Evolutionary conservation across 768 basidiomycete species (phyloP), one percentile per base, ranked within the genome.

Genomic region (Gelatoporia subvermispora): DNA sequence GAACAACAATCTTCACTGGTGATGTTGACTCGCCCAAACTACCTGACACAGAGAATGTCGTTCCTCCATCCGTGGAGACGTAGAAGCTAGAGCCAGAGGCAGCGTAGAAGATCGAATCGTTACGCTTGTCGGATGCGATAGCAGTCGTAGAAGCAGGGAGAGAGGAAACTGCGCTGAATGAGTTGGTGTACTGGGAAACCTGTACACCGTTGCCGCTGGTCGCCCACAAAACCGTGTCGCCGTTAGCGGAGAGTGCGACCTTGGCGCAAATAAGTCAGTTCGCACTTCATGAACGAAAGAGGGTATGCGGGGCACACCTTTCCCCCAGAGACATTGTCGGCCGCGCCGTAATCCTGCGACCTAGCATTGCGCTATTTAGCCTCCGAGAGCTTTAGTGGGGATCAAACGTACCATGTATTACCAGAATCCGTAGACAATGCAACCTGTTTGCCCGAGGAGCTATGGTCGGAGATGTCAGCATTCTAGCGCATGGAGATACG

Each of bases 71-170:
- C 4, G 67, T 73, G 17, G 82, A 83, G n/a, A 81, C 51, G 56
- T 82, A 85, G 70, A 84, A 82, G 21, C 64, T 68, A 16, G 72
- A 70, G 0, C 72, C 72, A 18, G 75, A 71, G 16, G 80, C 82
- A 17, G 72, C 82, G 56, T 84, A 84, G 68, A 84, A 83, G 41
- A 79, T 58, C 0, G 71, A 61, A 59, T 77, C 73, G 61, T 74
- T 73, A 53, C 68, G 68, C 64, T 83, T 84, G 65, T 85, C 83
- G 2, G 82, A 77, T 8, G 81, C 81, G 52, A 85, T 83, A 11
- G 67, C 71, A 1, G 81, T 74, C 35, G 59, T 63, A 2, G 75
- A 68, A 31, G 28, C 5, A 0, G 83, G 82, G 3, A 85, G 71
- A 13, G 73, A 65, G 0, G 75, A 56, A 23, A 84, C 81, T 3